Evolutionary conservation across 1,139 yeast species (phyloP).

Genomic region (Blastobotrys serpentis): DNA sequence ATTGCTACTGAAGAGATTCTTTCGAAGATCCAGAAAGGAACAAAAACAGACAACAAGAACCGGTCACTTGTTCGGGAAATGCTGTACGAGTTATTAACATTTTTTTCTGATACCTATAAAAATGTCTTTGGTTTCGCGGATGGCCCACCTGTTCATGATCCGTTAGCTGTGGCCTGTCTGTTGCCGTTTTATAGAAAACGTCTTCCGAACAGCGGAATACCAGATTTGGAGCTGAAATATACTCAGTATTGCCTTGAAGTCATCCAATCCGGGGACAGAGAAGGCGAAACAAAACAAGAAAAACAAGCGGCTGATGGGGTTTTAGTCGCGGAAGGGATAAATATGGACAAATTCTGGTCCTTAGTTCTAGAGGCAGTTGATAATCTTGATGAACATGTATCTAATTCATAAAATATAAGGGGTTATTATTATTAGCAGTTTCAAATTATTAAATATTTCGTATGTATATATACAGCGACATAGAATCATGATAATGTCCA

Average conservation of each 20-base stretch:
- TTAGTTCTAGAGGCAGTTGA: slow-evolving; percentile 47
- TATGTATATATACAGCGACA: not conserved
- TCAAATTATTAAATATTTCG: not conserved
- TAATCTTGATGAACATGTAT: slow-evolving; percentile 25
- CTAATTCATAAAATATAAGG: not conserved
- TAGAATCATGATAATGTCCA: slow-evolving; percentile 26
- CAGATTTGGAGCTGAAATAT: slow-evolving; percentile 34
- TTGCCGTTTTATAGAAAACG: slow-evolving; percentile 45
- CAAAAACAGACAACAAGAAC: slow-evolving; percentile 20
- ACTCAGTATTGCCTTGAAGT: slow-evolving; percentile 42
- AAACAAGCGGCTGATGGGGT: slow-evolving; percentile 42
- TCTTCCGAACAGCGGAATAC: slow-evolving; percentile 26
- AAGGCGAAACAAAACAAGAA: slow-evolving; percentile 26
- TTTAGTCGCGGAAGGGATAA: slow-evolving; percentile 47
- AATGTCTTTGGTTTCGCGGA: slow-evolving; percentile 44
- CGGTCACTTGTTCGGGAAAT: slow-evolving; percentile 48
- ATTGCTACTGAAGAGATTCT: slow-evolving; percentile 54
- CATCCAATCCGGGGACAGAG: slow-evolving; percentile 38
- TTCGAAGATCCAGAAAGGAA: slow-evolving; percentile 30
- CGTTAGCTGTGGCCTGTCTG: slow-evolving; percentile 64
- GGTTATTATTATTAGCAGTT: not conserved
- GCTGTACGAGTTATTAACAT: slow-evolving; percentile 57
- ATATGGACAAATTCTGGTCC: slow-evolving; percentile 55
- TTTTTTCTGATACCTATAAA: slow-evolving; percentile 51
- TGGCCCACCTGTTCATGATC: slow-evolving; percentile 86